Base-by-base conservation (phyloP, 768 basidiomycete genomes). In the Hygrophoropsis aurantiaca region DNA sequence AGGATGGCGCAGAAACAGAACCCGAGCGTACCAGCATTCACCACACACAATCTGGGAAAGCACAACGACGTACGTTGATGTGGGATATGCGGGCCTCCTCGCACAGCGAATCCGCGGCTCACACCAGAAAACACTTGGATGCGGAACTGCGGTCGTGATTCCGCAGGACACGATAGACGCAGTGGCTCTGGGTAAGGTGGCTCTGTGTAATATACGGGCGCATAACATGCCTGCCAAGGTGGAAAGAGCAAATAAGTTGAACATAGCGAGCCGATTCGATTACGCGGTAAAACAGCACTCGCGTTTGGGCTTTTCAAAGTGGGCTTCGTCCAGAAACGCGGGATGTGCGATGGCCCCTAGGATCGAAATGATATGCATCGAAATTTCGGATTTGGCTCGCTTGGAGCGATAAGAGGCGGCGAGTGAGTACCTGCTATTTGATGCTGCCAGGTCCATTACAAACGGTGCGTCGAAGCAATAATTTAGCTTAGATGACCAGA, bases 381-480 rank as follows among this genome's bases (percentile, higher is more conserved):
- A 35, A 19, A 10, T n/a, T 11, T 19, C 4, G 15, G 32, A 36
- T 26, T n/a, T 38, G 16, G n/a, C n/a, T 38, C 7, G 16, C 36
- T 16, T 21, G 27, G 27, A 16, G 9, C 36, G 20, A 9, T n/a
- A 7, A 11, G 7, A 13, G 27, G 27, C 16, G 25, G 15, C 10
- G 18, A 8, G 6, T 8, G 21, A 60, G 30, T 52, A 80, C 80
- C 71, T 36, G 79, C 77, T 3, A 19, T 74, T 73, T 0, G 66
- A 71, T 2, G 70, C 66, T 1, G 70, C 71, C 4, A 75, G 60
- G 19, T 80, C 69, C 42, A 80, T 60, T 4, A 70, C 70, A 43
- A 71, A 78, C 0, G 78, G 72, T 5, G 66, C 81, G 3, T 79
- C 79, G 49, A 80, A 81, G 55, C 79, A 84, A 42, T 81, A n/a